Evolutionary conservation across 2,329 filamentous ascomycete genomes (phyloP).

Genomic region (Parascedosporium putredinis): DNA sequence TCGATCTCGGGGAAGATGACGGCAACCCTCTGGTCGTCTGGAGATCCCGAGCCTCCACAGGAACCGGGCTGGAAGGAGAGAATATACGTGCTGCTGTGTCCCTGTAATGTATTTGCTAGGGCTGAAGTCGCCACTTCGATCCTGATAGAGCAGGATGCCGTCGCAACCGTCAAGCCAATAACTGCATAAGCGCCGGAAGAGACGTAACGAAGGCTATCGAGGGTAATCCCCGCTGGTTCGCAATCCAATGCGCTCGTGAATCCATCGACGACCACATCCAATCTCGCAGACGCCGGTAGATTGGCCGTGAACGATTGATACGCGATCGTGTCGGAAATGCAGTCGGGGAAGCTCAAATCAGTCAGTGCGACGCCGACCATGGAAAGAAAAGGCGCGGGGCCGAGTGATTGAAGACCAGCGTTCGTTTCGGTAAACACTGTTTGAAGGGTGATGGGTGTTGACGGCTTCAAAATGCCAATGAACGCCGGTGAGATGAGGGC

Average conservation of each 20-base stretch:
- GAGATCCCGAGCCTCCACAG: slow-evolving; percentile 14
- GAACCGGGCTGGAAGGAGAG: slow-evolving; percentile 14
- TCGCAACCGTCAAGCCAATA: slow-evolving; percentile 17
- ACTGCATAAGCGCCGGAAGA: neutral
- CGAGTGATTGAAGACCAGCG: slow-evolving; percentile 15
- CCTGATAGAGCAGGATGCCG: slow-evolving; percentile 9
- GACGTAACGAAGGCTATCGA: slow-evolving; percentile 16
- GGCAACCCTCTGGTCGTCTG: slow-evolving; percentile 16
- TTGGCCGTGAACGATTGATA: slow-evolving; percentile 22
- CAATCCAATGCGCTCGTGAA: slow-evolving; percentile 23
- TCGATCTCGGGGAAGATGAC: slow-evolving; percentile 15
- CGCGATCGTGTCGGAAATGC: slow-evolving; percentile 21
- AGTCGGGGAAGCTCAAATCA: slow-evolving; percentile 22
- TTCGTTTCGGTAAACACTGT: slow-evolving; percentile 20
- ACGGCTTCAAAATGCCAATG: slow-evolving; percentile 16
- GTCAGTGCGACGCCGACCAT: slow-evolving; percentile 16
- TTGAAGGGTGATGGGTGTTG: slow-evolving; percentile 16
- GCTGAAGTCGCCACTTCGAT: neutral
- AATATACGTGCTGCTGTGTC: slow-evolving; percentile 8
- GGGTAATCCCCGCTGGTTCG: slow-evolving; percentile 15
- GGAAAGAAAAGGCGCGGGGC: slow-evolving; percentile 21
- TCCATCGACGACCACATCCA: slow-evolving; percentile 24
- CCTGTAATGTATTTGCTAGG: neutral
- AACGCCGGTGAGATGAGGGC: slow-evolving; percentile 24
- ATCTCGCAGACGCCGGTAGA: slow-evolving; percentile 14